phyloP scores from a whole-genome alignment of 371 early-diverging fungal genomes.

The Dinochytrium kinnereticum region DNA sequence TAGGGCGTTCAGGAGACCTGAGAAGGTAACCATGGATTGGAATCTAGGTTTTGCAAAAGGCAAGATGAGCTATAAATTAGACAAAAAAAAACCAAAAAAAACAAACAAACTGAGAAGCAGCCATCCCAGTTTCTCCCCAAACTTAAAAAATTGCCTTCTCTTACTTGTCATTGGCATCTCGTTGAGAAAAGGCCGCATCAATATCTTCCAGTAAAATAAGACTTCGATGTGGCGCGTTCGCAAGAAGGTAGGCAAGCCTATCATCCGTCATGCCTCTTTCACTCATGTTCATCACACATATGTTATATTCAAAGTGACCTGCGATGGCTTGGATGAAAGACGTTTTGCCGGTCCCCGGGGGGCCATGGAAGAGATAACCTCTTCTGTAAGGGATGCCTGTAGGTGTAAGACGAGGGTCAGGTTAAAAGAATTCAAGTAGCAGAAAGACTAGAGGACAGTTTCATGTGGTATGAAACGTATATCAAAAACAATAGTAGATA shows the following conservation, averaged over 20 bases:
- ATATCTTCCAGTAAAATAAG: constrained; percentile 98
- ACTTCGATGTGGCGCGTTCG: constrained; percentile 93
- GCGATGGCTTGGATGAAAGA: constrained; percentile 98
- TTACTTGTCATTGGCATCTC: constrained; percentile 55
- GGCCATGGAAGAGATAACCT: constrained; percentile 97
- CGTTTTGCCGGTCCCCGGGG: constrained; percentile 99
- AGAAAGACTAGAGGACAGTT: no score
- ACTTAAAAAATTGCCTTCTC: no score
- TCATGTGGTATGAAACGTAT: no score
- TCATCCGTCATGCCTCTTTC: constrained; percentile 94
- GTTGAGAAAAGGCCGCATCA: constrained; percentile 93
- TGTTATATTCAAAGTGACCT: constrained; percentile 96
- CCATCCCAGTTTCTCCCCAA: no score
- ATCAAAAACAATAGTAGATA: background rate
- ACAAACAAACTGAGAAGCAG: no score
- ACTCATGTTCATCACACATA: constrained; percentile 92
- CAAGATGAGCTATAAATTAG: no score
- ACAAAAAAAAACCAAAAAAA: no score
- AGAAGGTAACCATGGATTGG: constrained; percentile 97
- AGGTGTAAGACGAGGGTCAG: no score
- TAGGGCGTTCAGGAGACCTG: constrained; percentile 97
- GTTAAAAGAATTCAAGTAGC: no score
- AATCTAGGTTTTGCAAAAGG: no score
- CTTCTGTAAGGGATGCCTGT: constrained; percentile 96
- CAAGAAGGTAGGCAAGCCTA: constrained; percentile 90